Base-by-base conservation (phyloP, 257 asterid species). In the Coffea eugenioides region DNA sequence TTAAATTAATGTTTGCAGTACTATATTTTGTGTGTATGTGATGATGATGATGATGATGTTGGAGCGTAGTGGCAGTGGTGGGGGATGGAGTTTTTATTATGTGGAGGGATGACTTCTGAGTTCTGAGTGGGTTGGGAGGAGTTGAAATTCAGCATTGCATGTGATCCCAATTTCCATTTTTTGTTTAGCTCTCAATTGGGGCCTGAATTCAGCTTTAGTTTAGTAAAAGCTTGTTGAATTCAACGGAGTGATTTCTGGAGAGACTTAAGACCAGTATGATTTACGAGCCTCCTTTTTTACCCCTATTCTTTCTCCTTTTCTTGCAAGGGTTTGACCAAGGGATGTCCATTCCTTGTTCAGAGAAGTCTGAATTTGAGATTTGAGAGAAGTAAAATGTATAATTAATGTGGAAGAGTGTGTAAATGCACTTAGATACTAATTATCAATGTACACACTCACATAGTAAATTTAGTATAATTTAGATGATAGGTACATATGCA, bases 11-110 rank as follows among this genome's bases (percentile, higher is more conserved):
- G 45, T 15, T 56, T 70, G 5, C 13, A 15, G 13, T 56, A 15
- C 21, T 57, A 16, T 75, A 75, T 75, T 71, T 48, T 79, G 39
- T 57, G 20, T 11, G 14, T 18, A 20, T 45, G 36, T 45, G 45
- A 54, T 59, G 57, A 79, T 70, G 51, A 20, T 79, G 76, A 49
- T 79, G 77, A 59, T 36, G 46, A 13, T 71, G 59, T 8, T 48
- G 57, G 76, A 57, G 62, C 31, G 34, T 36, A 14, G 71, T 62
- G 48, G 77, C 20, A 23, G 64, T 8, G 4, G 57, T 12, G 57
- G 18, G 45, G 51, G 51, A 6, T 49, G 11, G 46, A 36, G 8
- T 56, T 39, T 18, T 18, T 48, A 56, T 18, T 2, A 56, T 74
- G 41, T 57, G 56, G 69, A 56, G 78, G 52, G 34, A 31, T 52